Evolutionary conservation across 1,139 yeast species (phyloP), one percentile per base, ranked within the genome.

Genomic region (Diutina sp.): DNA sequence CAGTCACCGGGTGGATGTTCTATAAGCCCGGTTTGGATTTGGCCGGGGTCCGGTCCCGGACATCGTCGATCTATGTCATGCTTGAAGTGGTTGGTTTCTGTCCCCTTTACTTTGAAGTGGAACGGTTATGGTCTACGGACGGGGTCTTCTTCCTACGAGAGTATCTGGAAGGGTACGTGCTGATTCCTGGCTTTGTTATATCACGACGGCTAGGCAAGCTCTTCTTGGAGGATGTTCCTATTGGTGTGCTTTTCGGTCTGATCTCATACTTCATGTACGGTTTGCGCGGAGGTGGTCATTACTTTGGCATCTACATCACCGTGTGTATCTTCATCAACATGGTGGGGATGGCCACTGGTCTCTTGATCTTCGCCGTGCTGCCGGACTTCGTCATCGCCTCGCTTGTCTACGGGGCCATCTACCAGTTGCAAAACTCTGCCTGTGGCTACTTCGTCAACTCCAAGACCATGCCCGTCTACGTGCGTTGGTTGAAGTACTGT

Each of bases 1-100:
- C 53, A 7, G 32, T 50, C 44, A 50, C 32, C 25, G 53, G 53
- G 44, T 50, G 53, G 53, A 50, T 50, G 53, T 50, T 50, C 16
- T 50, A 7, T 44, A 6, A 32, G 14, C 53, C 53, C 11, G 53
- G 29, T 11, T 9, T n/a, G 6, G 53, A 32, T 12, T 50, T 50
- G 53, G 53, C 53, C 6, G 53, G 53, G 53, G 30, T 50, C 4
- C 30, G 53, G n/a, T 3, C 28, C 3, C 16, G 28, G 21, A 28
- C 53, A n/a, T 50, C 53, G 6, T 50, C 53, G 21, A 14, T 50
- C 5, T 50, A 50, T 11, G 32, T 32, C 29, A 50, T 50, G 53
- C 32, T 50, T 21, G 53, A 50, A 18, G 53, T 50, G 29, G 53
- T 50, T 8, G 53, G 53, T 12, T 50, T 50, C 38, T 50, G 53